Evolutionary conservation across 2,329 filamentous ascomycete genomes (phyloP).

Genomic region (Aplosporella prunicola): DNA sequence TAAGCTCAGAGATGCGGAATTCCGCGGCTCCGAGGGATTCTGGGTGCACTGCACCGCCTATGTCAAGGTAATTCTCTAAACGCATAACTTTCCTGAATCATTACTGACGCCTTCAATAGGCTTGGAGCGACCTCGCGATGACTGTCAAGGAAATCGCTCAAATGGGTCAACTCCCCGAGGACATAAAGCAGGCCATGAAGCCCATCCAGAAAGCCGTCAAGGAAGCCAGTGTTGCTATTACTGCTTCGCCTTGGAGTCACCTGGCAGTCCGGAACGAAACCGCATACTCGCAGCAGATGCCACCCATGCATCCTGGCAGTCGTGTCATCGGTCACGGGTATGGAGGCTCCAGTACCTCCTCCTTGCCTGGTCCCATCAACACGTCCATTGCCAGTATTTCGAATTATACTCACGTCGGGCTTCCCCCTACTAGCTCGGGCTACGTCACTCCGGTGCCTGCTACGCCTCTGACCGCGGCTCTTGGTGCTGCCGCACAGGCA

Average conservation of each 20-base stretch:
- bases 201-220: constrained; percentile 77
- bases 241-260: constrained; percentile 53
- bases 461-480: constrained; percentile 78
- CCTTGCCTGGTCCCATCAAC: constrained; percentile 28
- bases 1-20: constrained; percentile 74
- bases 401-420: constrained; percentile 20
- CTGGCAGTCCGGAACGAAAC: constrained; percentile 29
- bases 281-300: constrained; percentile 2
- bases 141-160: constrained; percentile 44
- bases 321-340: constrained; percentile 5
- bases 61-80: constrained; percentile 40
- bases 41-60: constrained; percentile 67
- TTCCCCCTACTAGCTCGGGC: constrained; percentile 22
- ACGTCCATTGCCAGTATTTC: constrained; percentile 24
- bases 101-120: constrained; percentile 24
- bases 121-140: constrained; percentile 58
- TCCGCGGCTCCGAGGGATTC: constrained; percentile 55
- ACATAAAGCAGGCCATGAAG: constrained; percentile 64
- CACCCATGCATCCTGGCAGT: constrained; percentile 3
- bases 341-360: constrained; percentile 9
- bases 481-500: constrained; percentile 83
- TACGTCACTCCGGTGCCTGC: constrained; percentile 59
- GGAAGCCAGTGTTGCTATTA: constrained; percentile 66
- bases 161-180: constrained; percentile 23
- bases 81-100: constrained; percentile 9